These are phyloP conservation scores for Cymodocea nodosa DNA, from an alignment of 116 monocot genomes.

Conservation along the genomic window DNA sequence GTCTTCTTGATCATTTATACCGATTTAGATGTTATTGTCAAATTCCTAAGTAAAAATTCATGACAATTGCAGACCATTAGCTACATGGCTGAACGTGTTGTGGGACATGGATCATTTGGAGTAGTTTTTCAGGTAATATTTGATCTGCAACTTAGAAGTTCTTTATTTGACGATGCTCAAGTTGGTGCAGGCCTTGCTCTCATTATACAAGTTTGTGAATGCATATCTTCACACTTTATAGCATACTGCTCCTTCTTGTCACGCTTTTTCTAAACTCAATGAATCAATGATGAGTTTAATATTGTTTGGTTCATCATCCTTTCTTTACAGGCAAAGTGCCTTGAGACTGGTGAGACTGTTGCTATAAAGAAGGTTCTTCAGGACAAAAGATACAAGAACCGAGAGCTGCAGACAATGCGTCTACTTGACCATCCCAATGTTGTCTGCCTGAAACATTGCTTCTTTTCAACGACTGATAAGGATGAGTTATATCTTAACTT, in stretches of 20 bases:
- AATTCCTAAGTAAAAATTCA: neutral
- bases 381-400: conserved; percentile 47
- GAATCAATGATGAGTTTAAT: neutral
- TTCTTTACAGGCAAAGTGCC: conserved; percentile 31
- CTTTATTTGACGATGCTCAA: no score
- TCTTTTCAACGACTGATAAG: conserved; percentile 44
- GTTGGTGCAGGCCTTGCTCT: no score
- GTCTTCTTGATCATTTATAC: no score
- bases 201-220: no score
- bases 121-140: conserved; percentile 71
- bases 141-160: neutral
- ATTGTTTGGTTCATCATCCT: neutral
- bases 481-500: conserved; percentile 38
- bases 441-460: conserved; percentile 37
- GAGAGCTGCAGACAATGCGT: conserved; percentile 39
- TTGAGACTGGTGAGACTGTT: conserved; percentile 35
- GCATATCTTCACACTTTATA: no score
- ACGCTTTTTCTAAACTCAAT: neutral
- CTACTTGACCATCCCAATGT: conserved; percentile 45
- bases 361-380: conserved; percentile 46
- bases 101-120: conserved; percentile 82
- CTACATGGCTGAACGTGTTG: conserved; percentile 80
- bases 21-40: no score
- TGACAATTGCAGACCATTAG: conserved; percentile 56
- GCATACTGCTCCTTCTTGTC: no score